These are phyloP conservation scores for Blastomyces emzantsi DNA, from an alignment of 2,329 filamentous ascomycete species.

Conservation along the genomic window DNA sequence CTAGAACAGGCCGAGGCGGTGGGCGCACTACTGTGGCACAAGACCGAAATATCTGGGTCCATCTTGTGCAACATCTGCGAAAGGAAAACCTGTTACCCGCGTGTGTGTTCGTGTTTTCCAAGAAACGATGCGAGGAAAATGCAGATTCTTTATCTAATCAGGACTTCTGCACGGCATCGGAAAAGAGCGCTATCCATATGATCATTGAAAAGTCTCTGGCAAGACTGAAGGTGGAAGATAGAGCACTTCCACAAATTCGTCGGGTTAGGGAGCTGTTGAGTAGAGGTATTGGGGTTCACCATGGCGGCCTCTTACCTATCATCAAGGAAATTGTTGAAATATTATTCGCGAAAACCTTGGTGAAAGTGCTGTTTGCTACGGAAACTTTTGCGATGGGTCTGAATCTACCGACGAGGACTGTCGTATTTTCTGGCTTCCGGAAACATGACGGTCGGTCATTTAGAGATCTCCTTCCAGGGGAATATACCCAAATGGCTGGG, in stretches of 20 bases:
- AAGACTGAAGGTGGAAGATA: slow-evolving; percentile 80
- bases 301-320: slow-evolving; percentile 87
- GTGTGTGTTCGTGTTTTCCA: slow-evolving; percentile 98
- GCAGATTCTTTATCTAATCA: slow-evolving; percentile 90
- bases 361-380: slow-evolving; percentile 95
- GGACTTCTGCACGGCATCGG: slow-evolving; percentile 84
- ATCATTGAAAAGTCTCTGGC: slow-evolving; percentile 93
- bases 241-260: slow-evolving; percentile 83
- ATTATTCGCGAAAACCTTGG: slow-evolving; percentile 84
- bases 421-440: slow-evolving; percentile 93
- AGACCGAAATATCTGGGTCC: slow-evolving; percentile 94
- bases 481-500: slow-evolving; percentile 98
- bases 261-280: slow-evolving; percentile 75
- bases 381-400: slow-evolving; percentile 99
- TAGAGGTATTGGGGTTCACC: slow-evolving; percentile 89
- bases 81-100: slow-evolving; percentile 81
- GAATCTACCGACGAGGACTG: slow-evolving; percentile 88
- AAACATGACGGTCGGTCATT: slow-evolving; percentile 94
- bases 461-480: slow-evolving; percentile 81
- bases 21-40: slow-evolving; percentile 84
- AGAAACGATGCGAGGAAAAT: slow-evolving; percentile 95
- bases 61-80: slow-evolving; percentile 81
- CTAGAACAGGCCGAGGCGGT: slow-evolving; percentile 72
- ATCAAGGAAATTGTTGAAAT: slow-evolving; percentile 98
- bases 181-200: slow-evolving; percentile 97